Percentiles rank a stretch among this genome's conserved stretches.
phyloP scores from a whole-genome alignment of 306 rosid genomes.

The Alnus glutinosa region DNA sequence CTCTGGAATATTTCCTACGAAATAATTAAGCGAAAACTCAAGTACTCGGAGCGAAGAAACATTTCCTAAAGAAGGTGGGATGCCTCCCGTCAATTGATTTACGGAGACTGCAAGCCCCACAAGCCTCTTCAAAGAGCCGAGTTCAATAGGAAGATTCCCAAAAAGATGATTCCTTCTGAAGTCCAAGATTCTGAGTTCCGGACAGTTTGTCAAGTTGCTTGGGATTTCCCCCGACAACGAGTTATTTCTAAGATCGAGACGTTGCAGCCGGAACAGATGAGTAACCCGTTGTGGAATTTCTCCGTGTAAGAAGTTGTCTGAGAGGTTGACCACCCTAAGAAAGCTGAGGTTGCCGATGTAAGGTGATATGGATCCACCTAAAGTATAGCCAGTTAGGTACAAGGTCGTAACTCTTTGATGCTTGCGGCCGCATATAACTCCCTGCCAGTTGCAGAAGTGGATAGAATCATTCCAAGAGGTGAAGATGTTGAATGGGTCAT shows the following conservation, averaged over 20 bases:
- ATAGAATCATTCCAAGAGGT: conserved; percentile 41
- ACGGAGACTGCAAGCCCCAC: background rate
- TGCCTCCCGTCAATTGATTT: conserved; percentile 30
- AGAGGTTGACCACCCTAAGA: conserved; percentile 13
- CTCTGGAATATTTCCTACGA: conserved; percentile 36
- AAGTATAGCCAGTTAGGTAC: background rate
- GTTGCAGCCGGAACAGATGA: conserved; percentile 5
- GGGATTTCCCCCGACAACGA: conserved; percentile 39
- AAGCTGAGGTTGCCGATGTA: conserved; percentile 34
- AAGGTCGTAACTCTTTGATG: conserved; percentile 36
- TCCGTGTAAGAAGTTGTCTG: conserved; percentile 21
- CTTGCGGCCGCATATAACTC: conserved; percentile 34
- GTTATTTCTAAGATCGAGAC: conserved; percentile 13
- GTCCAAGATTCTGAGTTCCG: background rate
- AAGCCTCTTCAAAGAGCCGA: conserved; percentile 28
- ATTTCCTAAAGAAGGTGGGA: conserved; percentile 43
- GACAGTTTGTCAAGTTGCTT: background rate
- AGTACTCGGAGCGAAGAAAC: conserved; percentile 24
- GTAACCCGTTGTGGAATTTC: conserved; percentile 30
- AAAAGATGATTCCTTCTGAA: background rate
- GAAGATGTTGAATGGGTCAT: conserved; percentile 18
- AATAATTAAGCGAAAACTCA: background rate
- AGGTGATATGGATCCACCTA: conserved; percentile 46
- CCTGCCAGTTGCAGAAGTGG: conserved; percentile 45
- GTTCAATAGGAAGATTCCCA: conserved; percentile 16